Evolutionary conservation across 2,329 filamentous ascomycete genomes (phyloP).

Genomic region (Bipolaris cookei): DNA sequence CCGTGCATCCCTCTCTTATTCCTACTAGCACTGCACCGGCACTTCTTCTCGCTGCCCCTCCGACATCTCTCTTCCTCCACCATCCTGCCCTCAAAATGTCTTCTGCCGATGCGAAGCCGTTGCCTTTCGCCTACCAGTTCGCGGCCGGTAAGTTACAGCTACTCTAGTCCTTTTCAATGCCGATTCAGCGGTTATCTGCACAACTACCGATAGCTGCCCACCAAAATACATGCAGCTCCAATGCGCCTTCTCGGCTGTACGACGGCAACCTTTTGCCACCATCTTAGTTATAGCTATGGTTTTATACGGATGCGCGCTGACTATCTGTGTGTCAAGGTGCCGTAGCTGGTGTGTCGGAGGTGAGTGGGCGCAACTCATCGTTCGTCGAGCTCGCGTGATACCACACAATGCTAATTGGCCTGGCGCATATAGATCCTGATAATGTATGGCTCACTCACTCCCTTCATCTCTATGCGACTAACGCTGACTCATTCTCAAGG

Average conservation of each 20-base stretch:
- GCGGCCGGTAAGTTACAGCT: slow-evolving; percentile 71
- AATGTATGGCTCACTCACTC: slow-evolving; percentile 63
- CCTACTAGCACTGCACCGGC: slow-evolving; percentile 12
- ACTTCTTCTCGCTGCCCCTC: slow-evolving; percentile 20
- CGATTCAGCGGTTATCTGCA: slow-evolving; percentile 19
- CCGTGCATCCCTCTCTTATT: slow-evolving; percentile 15
- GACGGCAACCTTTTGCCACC: neutral
- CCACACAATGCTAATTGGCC: slow-evolving; percentile 35
- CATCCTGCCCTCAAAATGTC: slow-evolving; percentile 50
- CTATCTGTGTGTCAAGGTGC: slow-evolving; percentile 65
- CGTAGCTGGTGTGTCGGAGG: slow-evolving; percentile 97
- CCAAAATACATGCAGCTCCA: slow-evolving; percentile 6
- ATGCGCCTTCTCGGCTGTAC: neutral
- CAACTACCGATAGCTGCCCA: slow-evolving; percentile 8
- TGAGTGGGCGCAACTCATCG: slow-evolving; percentile 56
- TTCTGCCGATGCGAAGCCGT: slow-evolving; percentile 67
- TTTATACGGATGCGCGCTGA: slow-evolving; percentile 37
- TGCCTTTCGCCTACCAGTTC: slow-evolving; percentile 95
- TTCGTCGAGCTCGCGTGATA: slow-evolving; percentile 17
- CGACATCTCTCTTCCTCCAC: slow-evolving; percentile 12
- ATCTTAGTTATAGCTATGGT: neutral
- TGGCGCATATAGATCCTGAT: slow-evolving; percentile 72
- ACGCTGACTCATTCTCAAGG: slow-evolving; percentile 60
- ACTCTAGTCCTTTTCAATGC: slow-evolving; percentile 33
- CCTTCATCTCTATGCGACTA: neutral